Evolutionary conservation across 108 stramenopile genomes (phyloP).

Genomic region (Cyclotella atomus): DNA sequence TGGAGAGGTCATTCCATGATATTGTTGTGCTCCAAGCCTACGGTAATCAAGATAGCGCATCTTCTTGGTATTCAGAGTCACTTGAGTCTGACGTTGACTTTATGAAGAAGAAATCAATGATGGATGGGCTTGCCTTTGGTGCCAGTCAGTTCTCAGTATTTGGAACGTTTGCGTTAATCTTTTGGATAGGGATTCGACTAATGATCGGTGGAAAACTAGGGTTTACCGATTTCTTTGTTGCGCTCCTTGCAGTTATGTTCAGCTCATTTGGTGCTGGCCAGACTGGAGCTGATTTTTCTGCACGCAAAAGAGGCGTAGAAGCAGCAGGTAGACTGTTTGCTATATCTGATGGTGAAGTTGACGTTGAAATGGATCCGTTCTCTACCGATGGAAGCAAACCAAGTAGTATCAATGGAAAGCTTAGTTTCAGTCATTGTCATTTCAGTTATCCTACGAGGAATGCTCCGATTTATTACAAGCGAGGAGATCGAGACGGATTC

Average conservation of each 20-base stretch:
- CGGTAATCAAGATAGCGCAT: slow-evolving; percentile 43
- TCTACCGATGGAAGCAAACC: slow-evolving; percentile 59
- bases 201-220: slow-evolving; percentile 26
- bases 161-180: slow-evolving; percentile 44
- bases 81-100: slow-evolving; percentile 25
- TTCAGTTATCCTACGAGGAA: slow-evolving; percentile 76
- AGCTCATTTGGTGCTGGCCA: slow-evolving; percentile 50
- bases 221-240: slow-evolving; percentile 47
- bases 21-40: slow-evolving; percentile 54
- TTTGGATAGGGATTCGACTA: slow-evolving; percentile 42
- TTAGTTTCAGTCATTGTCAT: slow-evolving; percentile 54
- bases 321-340: slow-evolving; percentile 47
- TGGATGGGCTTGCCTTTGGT: slow-evolving; percentile 43
- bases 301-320: slow-evolving; percentile 38
- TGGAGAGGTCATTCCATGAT: slow-evolving; percentile 28
- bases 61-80: slow-evolving; percentile 34
- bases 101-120: slow-evolving; percentile 41
- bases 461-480: slow-evolving; percentile 47
- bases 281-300: slow-evolving; percentile 40
- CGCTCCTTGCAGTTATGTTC: slow-evolving; percentile 45
- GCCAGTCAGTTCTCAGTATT: slow-evolving; percentile 43
- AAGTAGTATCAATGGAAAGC: slow-evolving; percentile 46
- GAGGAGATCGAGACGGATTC: slow-evolving; percentile 47
- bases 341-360: slow-evolving; percentile 37
- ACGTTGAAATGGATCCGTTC: slow-evolving; percentile 55